A percentile compares a stretch with the other conserved stretches of the same genome.
phyloP scores from a whole-genome alignment of 495 filamentous ascomycete species.

The Aspergillus panamensis region DNA sequence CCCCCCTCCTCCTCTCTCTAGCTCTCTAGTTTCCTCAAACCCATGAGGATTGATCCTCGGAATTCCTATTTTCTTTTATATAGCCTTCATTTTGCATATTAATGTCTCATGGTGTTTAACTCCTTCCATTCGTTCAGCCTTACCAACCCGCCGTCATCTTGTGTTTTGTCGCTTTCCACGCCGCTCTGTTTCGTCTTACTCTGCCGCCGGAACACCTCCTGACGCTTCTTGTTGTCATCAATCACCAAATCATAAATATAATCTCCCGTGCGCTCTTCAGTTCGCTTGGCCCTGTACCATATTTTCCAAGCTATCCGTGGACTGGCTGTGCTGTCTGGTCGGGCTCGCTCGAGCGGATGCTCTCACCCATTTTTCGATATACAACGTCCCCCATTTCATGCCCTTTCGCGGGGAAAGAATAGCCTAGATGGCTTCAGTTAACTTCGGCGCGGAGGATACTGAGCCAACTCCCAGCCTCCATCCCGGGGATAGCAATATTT shows the following conservation, averaged over 20 bases:
- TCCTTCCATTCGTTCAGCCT: constrained; percentile 22
- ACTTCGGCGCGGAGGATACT: constrained; percentile 27
- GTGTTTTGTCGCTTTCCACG: constrained; percentile 8
- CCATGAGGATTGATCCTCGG: constrained; percentile 9
- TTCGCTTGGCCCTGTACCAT: neutral
- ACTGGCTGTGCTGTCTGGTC: constrained; percentile 27
- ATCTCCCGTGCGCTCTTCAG: neutral
- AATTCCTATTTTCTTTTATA: constrained; percentile 10
- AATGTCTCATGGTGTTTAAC: constrained; percentile 25
- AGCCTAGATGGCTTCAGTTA: constrained; percentile 41
- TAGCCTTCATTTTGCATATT: constrained; percentile 18
- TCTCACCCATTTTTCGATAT: constrained; percentile 17
- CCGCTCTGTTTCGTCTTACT: constrained; percentile 1
- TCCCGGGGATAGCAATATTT: constrained; percentile 47
- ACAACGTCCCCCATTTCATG: constrained; percentile 25
- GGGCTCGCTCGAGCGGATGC: constrained; percentile 32
- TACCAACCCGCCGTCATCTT: constrained; percentile 10
- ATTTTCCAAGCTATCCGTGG: constrained; percentile 6
- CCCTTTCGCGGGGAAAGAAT: constrained; percentile 27
- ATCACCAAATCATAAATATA: constrained; percentile 3
- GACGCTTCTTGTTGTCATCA: neutral
- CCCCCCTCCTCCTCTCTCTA: constrained; percentile 18
- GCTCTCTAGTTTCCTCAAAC: constrained; percentile 11
- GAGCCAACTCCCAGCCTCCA: constrained; percentile 26
- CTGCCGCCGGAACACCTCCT: neutral